Base-by-base conservation (phyloP, 2,329 filamentous ascomycete species). In the Penicillium expansum region DNA sequence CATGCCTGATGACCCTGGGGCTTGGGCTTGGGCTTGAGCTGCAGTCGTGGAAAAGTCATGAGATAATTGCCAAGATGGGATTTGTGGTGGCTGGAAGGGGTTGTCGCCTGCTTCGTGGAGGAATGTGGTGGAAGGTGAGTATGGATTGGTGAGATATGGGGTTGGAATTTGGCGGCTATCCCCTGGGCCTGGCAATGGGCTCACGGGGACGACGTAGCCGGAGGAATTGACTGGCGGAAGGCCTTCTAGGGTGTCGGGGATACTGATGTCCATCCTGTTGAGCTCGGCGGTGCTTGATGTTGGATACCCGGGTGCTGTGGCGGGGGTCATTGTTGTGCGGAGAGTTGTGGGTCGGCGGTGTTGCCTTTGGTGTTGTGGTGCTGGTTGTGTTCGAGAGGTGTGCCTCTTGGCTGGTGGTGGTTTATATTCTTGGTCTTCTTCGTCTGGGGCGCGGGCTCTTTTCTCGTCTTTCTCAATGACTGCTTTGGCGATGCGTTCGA, bases 401-500 rank as follows among this genome's bases (percentile, higher is more conserved):
- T 39, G 61, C n/a, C 57, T 44, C 32, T 59, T 67, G 41, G 47
- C 9, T 9, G 29, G 47, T 18, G 53, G 50, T 11, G 27, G 48
- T 20, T 51, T 56, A 16, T 55, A 47, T 14, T 59, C 52, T 65
- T 71, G 22, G 61, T 62, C 45, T 63, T 56, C 67, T 14, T 64
- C 63, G 22, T 69, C 63, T 14, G 61, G 22, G 70, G 69, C 48
- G 63, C 68, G 56, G 69, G 74, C 55, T 68, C 76, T 58, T 65
- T 89, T 91, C 68, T 96, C 92, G 0, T 90, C 84, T 74, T 91
- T 94, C 56, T 96, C 92, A 47, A 97, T 86, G 18, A 95, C 90
- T 1, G 89, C 83, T 66, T 87, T 89, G 45, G 91, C 92, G 62
- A 97, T 95, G 48, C 93, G 87, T 72, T 96, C 92, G 67, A 97